Evolutionary conservation across 1,284 basidiomycete genomes (phyloP).

Genomic region (Cryptococcus sp.): DNA sequence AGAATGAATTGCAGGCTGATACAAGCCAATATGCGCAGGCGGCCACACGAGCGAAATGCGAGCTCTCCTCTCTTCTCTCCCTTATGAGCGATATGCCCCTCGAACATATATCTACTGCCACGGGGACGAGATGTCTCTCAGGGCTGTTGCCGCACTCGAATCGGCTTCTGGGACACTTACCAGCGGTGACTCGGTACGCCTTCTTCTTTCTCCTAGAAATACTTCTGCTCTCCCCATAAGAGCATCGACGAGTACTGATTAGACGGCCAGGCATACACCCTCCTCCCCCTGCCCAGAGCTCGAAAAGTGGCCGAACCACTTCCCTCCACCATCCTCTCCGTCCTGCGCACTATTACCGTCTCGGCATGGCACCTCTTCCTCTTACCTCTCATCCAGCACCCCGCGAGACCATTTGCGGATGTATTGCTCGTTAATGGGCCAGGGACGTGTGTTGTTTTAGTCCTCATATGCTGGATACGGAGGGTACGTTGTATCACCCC

Average conservation of each 20-base stretch:
- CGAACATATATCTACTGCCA: constrained; percentile 81
- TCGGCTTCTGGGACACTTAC: constrained; percentile 34
- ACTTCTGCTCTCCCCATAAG: neutral
- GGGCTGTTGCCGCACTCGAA: constrained; percentile 62
- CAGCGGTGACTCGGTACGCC: neutral
- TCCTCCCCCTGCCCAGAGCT: constrained; percentile 78
- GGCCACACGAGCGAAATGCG: constrained; percentile 93
- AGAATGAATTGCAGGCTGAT: neutral
- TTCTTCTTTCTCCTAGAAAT: neutral
- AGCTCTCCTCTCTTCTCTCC: constrained; percentile 71
- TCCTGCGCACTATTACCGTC: constrained; percentile 62
- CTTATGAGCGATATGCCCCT: constrained; percentile 72
- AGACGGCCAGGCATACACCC: constrained; percentile 28
- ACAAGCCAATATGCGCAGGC: constrained; percentile 58
- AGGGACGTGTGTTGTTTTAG: constrained; percentile 86
- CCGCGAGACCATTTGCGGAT: constrained; percentile 63
- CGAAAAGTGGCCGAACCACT: constrained; percentile 78
- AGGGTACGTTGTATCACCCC: constrained; percentile 62
- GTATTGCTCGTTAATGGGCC: constrained; percentile 91
- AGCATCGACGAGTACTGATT: neutral
- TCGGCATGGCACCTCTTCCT: constrained; percentile 65
- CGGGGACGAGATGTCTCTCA: constrained; percentile 67
- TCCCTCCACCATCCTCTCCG: constrained; percentile 67
- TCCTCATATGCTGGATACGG: constrained; percentile 69
- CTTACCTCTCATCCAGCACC: constrained; percentile 53